These are phyloP conservation scores for Cyphellophora europaea DNA, from an alignment of 2,329 filamentous ascomycete species.

Conservation along the genomic window DNA sequence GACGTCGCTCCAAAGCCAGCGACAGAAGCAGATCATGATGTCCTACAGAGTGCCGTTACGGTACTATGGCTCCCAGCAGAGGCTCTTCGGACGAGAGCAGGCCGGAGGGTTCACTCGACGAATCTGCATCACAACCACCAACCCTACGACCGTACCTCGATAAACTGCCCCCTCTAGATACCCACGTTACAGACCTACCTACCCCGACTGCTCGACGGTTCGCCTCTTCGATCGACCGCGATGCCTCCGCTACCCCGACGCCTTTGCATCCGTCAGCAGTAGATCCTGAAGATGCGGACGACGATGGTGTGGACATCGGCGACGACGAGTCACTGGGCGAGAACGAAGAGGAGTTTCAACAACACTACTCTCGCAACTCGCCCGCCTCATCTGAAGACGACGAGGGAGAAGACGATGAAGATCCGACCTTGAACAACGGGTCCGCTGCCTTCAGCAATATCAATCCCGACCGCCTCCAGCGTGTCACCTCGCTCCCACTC, in stretches of 20 bases:
- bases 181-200: slow-evolving; percentile 11
- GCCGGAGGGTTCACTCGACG: no score
- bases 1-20: no score
- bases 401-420: slow-evolving; percentile 3
- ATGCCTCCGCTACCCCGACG: slow-evolving; percentile 2
- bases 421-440: slow-evolving; percentile 10
- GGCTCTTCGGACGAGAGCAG: no score
- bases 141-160: slow-evolving; percentile 16
- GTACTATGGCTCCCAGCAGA: no score
- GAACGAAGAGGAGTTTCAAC: slow-evolving; percentile 19
- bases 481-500: slow-evolving; percentile 3
- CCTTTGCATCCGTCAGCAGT: slow-evolving; percentile 11
- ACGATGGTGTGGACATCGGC: slow-evolving; percentile 7
- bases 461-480: slow-evolving; percentile 1
- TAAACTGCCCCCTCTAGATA: slow-evolving; percentile 16
- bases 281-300: slow-evolving; percentile 25
- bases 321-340: slow-evolving; percentile 20
- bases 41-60: no score
- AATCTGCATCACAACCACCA: no score
- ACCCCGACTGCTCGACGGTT: no score
- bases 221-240: no score
- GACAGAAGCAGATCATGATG: no score
- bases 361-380: not conserved
- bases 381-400: not conserved
- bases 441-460: not conserved